phyloP scores from a whole-genome alignment of 2,329 filamentous ascomycete species.

The Ceratocystis lukuohia region DNA sequence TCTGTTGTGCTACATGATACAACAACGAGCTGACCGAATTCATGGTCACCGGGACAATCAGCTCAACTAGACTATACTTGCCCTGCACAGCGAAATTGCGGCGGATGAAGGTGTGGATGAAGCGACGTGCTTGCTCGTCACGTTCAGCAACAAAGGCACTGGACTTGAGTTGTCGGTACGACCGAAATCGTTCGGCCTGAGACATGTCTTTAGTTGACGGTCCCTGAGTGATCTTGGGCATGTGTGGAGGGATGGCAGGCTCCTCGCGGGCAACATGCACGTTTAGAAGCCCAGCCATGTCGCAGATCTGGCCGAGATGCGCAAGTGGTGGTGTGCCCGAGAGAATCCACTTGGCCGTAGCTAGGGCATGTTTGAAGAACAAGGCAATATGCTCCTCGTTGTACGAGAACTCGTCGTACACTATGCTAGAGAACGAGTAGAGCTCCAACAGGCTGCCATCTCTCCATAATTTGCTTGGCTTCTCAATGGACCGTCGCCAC shows the following conservation, averaged over 20 bases:
- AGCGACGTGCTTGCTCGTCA: constrained; percentile 26
- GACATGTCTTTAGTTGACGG: constrained; percentile 25
- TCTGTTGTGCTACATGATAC: constrained; percentile 26
- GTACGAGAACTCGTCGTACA: constrained; percentile 35
- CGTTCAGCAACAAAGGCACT: constrained; percentile 27
- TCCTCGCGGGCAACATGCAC: constrained; percentile 30
- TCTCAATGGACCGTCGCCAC: neutral
- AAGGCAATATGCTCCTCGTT: constrained; percentile 24
- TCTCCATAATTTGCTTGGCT: constrained; percentile 16
- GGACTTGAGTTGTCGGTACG: constrained; percentile 27
- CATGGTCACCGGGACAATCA: constrained; percentile 24
- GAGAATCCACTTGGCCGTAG: constrained; percentile 32
- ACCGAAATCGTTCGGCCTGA: constrained; percentile 26
- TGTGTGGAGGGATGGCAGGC: constrained; percentile 25
- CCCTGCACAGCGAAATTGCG: constrained; percentile 25
- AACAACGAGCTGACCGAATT: constrained; percentile 21
- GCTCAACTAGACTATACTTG: constrained; percentile 21
- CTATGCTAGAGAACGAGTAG: constrained; percentile 29
- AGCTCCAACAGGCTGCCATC: constrained; percentile 25
- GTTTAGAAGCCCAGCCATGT: constrained; percentile 27
- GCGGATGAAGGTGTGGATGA: constrained; percentile 25
- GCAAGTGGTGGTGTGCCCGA: constrained; percentile 32
- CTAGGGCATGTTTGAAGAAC: constrained; percentile 27
- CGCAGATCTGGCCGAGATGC: constrained; percentile 28
- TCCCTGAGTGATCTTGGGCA: constrained; percentile 29